Base-by-base conservation (phyloP, 2,329 filamentous ascomycete species). In the Epichloe gansuensis region DNA sequence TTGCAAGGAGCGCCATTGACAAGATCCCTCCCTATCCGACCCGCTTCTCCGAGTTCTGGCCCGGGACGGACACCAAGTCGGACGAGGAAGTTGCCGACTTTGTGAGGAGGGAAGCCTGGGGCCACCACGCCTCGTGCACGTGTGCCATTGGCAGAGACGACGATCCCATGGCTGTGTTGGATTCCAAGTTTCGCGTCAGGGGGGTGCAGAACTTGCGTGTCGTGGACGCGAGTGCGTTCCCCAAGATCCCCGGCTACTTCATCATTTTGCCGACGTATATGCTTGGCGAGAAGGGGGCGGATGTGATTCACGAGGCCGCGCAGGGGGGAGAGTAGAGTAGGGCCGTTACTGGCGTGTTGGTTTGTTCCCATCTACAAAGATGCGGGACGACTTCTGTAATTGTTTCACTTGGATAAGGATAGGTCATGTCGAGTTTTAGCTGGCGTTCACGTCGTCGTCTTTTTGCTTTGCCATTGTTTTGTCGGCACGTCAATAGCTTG, bases 71-170 rank as follows among this genome's bases (percentile, higher is more conserved):
- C 31, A 58, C 55, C 2, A 15, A 38, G 13, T 48, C 31, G 17
- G 46, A 48, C 46, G 23, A 54, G 6, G 39, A 56, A 15, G 71
- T 71, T 21, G 74, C 66, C 34, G 59, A 15, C 27, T 63, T 66
- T 49, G 68, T 71, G n/a, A 68, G 65, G 56, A 68, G 74, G 44
- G 68, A 71, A 35, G 69, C 74, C 5, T 80, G 76, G 71, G 75
- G 77, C 2, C 78, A 81, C 61, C 78, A 82, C 61, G 76, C 76
- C 5, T 75, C 70, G 3, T 76, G 74, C 53, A 78, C 76, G 0
- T 74, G 70, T 47, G 69, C 75, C 1, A 81, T 82, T 53, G 78
- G 79, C 3, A 63, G 67, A 2, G 73, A 75, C 42, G 66, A 65
- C 35, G 78, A 82, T 60, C 63, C 68, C 1, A 73, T 70, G 62